A percentile compares a stretch with the other conserved stretches of the same genome.
Conservation (phyloP, 2,329 filamentous ascomycete species). For the Sporothrix schenckii region DNA sequence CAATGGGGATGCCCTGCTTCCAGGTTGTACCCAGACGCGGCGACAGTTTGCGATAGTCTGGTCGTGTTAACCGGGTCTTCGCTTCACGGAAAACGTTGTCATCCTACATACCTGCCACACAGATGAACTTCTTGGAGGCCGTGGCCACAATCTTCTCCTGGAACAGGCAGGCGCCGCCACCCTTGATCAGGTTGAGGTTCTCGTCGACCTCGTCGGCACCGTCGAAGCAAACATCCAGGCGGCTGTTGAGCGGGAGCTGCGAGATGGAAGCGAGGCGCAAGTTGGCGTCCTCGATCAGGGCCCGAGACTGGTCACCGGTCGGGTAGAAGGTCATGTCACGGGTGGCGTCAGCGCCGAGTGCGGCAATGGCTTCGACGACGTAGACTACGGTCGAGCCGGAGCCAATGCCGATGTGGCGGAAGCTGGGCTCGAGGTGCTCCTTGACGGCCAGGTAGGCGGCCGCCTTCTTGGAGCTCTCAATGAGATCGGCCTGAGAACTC, state of each 20-base stretch:
- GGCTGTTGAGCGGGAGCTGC: slow-evolving; percentile 59
- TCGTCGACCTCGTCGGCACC: slow-evolving; percentile 96
- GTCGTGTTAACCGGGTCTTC: neutral
- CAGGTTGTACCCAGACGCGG: slow-evolving; percentile 72
- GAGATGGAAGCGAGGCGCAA: slow-evolving; percentile 78
- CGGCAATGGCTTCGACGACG: slow-evolving; percentile 78
- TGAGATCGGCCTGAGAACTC: slow-evolving; percentile 42
- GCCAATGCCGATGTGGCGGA: slow-evolving; percentile 74
- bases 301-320: slow-evolving; percentile 87
- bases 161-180: slow-evolving; percentile 94
- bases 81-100: neutral
- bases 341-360: slow-evolving; percentile 58
- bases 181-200: slow-evolving; percentile 95
- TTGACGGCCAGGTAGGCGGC: slow-evolving; percentile 74
- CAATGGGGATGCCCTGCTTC: slow-evolving; percentile 84
- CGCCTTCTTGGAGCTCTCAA: slow-evolving; percentile 74
- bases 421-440: slow-evolving; percentile 67
- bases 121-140: slow-evolving; percentile 81
- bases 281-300: slow-evolving; percentile 79
- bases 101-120: slow-evolving; percentile 48
- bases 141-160: slow-evolving; percentile 96
- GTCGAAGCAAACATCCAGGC: slow-evolving; percentile 90
- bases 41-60: slow-evolving; percentile 87
- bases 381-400: slow-evolving; percentile 82
- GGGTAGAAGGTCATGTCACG: slow-evolving; percentile 80